phyloP scores from a whole-genome alignment of 768 basidiomycete species.

The Pilatotrama ljubarskyi region DNA sequence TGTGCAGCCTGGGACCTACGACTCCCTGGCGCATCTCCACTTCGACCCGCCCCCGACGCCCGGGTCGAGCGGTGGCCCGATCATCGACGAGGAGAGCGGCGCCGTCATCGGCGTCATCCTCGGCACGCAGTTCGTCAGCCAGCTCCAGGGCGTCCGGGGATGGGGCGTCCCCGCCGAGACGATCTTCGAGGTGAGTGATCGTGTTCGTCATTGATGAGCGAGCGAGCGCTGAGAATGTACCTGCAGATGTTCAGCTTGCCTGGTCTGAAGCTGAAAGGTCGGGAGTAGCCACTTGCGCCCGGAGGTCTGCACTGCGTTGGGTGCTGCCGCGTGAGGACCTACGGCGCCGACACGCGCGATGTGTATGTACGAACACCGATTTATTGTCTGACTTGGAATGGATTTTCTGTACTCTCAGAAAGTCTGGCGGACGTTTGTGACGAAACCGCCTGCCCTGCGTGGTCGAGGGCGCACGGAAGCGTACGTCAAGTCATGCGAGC shows the following conservation, averaged over 20 bases:
- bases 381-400: no score
- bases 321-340: no score
- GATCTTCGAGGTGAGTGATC: conserved; percentile 55
- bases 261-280: conserved; percentile 36
- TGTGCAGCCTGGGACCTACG: conserved; percentile 65
- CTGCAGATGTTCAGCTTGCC: conserved; percentile 56
- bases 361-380: no score
- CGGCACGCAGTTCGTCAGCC: conserved; percentile 58
- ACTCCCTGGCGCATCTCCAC: conserved; percentile 56
- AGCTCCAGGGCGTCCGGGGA: conserved; percentile 53
- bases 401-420: no score
- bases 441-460: no score
- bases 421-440: no score
- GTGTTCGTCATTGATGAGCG: neutral
- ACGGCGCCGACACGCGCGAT: no score
- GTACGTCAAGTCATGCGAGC: no score
- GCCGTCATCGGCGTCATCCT: conserved; percentile 66
- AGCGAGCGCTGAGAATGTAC: neutral
- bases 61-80: conserved; percentile 71
- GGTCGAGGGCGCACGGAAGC: no score
- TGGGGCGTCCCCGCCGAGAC: conserved; percentile 66
- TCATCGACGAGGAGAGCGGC: conserved; percentile 60
- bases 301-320: no score
- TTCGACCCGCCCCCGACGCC: conserved; percentile 55
- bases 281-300: neutral